These are phyloP conservation scores for Aureobasidium sp. DNA, from an alignment of 2,329 filamentous ascomycete genomes.

Conservation along the genomic window DNA sequence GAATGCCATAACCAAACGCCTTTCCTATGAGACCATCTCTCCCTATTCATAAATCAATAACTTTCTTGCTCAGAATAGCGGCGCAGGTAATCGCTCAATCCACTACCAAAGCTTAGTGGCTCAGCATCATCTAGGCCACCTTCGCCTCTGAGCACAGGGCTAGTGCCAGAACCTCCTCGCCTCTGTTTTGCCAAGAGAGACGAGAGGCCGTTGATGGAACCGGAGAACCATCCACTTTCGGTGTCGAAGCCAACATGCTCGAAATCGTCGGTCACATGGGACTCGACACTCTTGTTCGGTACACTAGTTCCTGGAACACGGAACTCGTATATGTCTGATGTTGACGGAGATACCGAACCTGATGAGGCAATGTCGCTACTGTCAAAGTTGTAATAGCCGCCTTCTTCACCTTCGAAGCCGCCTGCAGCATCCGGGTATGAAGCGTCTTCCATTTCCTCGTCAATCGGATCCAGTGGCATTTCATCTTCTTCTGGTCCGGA, in stretches of 20 bases:
- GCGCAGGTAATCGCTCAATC: conserved; percentile 12
- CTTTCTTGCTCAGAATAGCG: conserved; percentile 8
- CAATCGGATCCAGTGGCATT: conserved; percentile 20
- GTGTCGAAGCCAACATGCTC: conserved; percentile 22
- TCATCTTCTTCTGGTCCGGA: conserved; percentile 24
- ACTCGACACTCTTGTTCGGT: conserved; percentile 18
- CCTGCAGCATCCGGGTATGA: conserved; percentile 16
- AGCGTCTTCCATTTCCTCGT: conserved; percentile 19
- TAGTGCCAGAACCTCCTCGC: conserved; percentile 11
- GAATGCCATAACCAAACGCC: not conserved
- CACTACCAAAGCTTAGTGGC: not conserved
- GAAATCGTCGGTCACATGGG: conserved; percentile 5
- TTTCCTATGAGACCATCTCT: not conserved
- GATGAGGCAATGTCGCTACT: conserved; percentile 20
- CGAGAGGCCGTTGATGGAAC: conserved; percentile 26
- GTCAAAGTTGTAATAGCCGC: conserved; percentile 27
- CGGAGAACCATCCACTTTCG: conserved; percentile 27
- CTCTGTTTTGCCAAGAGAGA: conserved; percentile 16
- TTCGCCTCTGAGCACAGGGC: conserved; percentile 8
- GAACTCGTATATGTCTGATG: conserved; percentile 26
- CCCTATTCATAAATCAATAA: conserved; percentile 5
- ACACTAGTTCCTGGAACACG: conserved; percentile 15
- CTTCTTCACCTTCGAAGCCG: conserved; percentile 27
- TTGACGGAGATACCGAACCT: conserved; percentile 22
- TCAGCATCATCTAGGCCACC: conserved; percentile 8